These are phyloP conservation scores for Suhomyces emberorum DNA, from an alignment of 805 yeast species.

Conservation along the genomic window DNA sequence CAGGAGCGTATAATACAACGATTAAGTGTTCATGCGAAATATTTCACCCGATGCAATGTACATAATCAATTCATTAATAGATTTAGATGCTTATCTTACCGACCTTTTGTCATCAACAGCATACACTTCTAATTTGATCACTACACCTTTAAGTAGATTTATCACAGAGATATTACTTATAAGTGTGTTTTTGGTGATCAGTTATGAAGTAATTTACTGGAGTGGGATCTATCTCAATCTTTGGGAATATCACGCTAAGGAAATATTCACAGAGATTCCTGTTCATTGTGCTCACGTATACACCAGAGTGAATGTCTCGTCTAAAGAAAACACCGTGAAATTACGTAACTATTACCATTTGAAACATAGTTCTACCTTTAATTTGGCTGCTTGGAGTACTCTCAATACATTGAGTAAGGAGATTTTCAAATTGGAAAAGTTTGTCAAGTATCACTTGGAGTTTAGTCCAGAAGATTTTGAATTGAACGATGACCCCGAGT, in stretches of 20 bases:
- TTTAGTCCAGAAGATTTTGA: conserved; percentile 80
- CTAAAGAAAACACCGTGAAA: conserved; percentile 12
- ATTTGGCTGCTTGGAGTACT: conserved; percentile 21
- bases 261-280: conserved; percentile 67
- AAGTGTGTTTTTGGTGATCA: conserved; percentile 18
- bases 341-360: conserved; percentile 27
- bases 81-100: conserved; percentile 5
- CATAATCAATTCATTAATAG: background rate
- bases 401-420: conserved; percentile 14
- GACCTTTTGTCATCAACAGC: conserved; percentile 9
- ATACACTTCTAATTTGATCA: conserved; percentile 23
- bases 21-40: too few relatives aligned
- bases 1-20: too few relatives aligned
- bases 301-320: conserved; percentile 46
- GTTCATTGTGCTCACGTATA: conserved; percentile 77
- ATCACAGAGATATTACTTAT: conserved; percentile 29
- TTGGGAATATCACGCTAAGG: conserved; percentile 55
- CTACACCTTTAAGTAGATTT: conserved; percentile 22
- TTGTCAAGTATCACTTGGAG: conserved; percentile 62
- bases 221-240: conserved; percentile 38
- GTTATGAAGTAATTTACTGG: conserved; percentile 43
- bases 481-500: conserved; percentile 54
- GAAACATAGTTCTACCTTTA: conserved; percentile 24
- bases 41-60: too few relatives aligned
- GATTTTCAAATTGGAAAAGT: conserved; percentile 19